Conservation (phyloP, 257 asterid genomes). For the Nemophila menziesii region DNA sequence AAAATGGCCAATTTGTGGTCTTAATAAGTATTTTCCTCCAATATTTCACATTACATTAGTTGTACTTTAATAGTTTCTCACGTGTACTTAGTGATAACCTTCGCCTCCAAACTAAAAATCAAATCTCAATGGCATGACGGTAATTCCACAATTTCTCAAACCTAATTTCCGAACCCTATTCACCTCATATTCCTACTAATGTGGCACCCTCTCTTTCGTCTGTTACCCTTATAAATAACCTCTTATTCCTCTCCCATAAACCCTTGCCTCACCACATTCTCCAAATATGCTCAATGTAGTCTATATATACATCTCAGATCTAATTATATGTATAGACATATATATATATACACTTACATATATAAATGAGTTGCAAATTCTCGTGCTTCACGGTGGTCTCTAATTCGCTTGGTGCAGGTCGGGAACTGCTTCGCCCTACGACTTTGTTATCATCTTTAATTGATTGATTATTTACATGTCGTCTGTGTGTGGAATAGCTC, state of each 20-base stretch:
- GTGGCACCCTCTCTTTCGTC: not conserved
- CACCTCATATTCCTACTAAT: not conserved
- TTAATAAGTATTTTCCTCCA: no score
- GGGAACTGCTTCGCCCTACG: constrained; percentile 29
- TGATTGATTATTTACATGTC: not conserved
- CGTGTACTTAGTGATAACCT: no score
- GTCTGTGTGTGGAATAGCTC: constrained; percentile 29
- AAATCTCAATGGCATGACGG: not conserved
- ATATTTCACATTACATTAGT: no score
- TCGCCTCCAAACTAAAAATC: no score
- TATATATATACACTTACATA: no score
- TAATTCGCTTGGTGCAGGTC: constrained; percentile 50
- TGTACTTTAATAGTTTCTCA: no score
- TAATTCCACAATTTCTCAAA: not conserved
- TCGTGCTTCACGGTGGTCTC: constrained; percentile 21
- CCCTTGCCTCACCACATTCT: constrained; percentile 20
- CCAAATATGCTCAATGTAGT: not conserved
- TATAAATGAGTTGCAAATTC: not conserved
- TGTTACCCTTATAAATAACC: not conserved
- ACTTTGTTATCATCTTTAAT: constrained; percentile 6
- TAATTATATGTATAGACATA: not conserved
- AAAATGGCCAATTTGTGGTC: no score
- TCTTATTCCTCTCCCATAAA: not conserved
- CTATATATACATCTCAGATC: not conserved
- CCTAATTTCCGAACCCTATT: not conserved